A percentile compares a stretch with the other conserved stretches of the same genome.
These are phyloP conservation scores for Diaporthe eres DNA, from an alignment of 2,329 filamentous ascomycete genomes.

Conservation along the genomic window DNA sequence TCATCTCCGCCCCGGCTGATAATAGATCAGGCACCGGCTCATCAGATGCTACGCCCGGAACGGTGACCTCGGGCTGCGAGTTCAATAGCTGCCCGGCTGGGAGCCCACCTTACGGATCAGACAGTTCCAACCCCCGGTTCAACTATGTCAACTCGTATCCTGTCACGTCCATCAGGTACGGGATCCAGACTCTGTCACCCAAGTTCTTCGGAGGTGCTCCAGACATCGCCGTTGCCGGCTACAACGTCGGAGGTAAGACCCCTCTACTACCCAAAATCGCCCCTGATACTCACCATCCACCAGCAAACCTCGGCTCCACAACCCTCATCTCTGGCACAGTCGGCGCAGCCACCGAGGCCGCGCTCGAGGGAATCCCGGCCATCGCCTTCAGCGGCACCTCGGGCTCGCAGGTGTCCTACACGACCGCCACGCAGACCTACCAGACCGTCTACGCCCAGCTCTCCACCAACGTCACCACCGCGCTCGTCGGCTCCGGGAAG, in stretches of 20 bases:
- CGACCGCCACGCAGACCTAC: conserved; percentile 62
- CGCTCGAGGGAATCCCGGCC: conserved; percentile 69
- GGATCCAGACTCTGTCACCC: conserved; percentile 69
- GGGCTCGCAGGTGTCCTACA: conserved; percentile 30
- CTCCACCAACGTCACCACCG: conserved; percentile 69
- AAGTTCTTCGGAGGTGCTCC: conserved; percentile 67
- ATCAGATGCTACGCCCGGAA: conserved; percentile 60
- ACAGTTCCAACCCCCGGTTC: conserved; percentile 68
- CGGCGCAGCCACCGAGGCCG: conserved; percentile 74
- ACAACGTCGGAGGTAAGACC: conserved; percentile 63
- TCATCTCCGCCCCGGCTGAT: conserved; percentile 77
- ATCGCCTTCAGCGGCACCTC: conserved; percentile 74
- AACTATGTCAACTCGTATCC: conserved; percentile 82
- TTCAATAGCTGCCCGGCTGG: conserved; percentile 72
- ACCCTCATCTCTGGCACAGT: conserved; percentile 76
- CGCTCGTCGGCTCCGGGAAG: conserved; percentile 67
- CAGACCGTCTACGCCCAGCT: conserved; percentile 72
- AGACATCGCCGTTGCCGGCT: conserved; percentile 75
- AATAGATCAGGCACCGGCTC: conserved; percentile 77
- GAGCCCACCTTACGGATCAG: conserved; percentile 70
- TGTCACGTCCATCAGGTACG: conserved; percentile 73
- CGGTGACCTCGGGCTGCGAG: conserved; percentile 67
- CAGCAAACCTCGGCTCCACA: conserved; percentile 67
- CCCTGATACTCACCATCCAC: not conserved
- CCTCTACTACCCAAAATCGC: rapidly evolving